phyloP scores from a whole-genome alignment of 2,329 filamentous ascomycete species.

The Pestalotiopsis sp. region DNA sequence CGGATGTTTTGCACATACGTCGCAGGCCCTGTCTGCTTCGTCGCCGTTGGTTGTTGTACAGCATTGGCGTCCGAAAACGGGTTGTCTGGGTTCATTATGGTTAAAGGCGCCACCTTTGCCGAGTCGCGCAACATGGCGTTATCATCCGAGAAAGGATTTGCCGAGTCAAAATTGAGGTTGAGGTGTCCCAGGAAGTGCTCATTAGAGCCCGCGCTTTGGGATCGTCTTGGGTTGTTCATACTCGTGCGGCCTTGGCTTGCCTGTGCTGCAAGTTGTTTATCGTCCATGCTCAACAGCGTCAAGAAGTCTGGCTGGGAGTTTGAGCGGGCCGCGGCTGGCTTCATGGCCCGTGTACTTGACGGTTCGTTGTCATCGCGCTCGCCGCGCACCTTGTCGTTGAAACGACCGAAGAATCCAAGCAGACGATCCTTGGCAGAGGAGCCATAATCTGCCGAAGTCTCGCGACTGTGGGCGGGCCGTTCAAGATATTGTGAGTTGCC shows the following conservation, averaged over 20 bases:
- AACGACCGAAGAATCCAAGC: slow-evolving; percentile 47
- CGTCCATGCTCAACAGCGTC: slow-evolving; percentile 45
- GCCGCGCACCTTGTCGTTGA: slow-evolving; percentile 37
- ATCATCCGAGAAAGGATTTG: slow-evolving; percentile 52
- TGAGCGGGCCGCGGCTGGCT: slow-evolving; percentile 20
- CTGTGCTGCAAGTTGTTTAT: slow-evolving; percentile 35
- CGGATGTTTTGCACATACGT: slow-evolving; percentile 51
- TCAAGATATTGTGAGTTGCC: slow-evolving; percentile 56
- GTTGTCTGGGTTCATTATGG: slow-evolving; percentile 34
- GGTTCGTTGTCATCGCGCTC: slow-evolving; percentile 25
- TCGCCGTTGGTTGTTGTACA: slow-evolving; percentile 29
- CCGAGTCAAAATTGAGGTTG: slow-evolving; percentile 37
- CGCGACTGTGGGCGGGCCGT: slow-evolving; percentile 38
- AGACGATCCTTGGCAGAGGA: slow-evolving; percentile 40
- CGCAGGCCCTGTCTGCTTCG: slow-evolving; percentile 31
- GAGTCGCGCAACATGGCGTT: slow-evolving; percentile 43
- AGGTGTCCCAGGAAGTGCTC: slow-evolving; percentile 44
- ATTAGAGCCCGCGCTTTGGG: slow-evolving; percentile 34
- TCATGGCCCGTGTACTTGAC: slow-evolving; percentile 26
- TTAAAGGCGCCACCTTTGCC: slow-evolving; percentile 40
- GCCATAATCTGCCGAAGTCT: slow-evolving; percentile 31
- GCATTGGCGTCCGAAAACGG: slow-evolving; percentile 55
- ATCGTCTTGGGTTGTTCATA: slow-evolving; percentile 25
- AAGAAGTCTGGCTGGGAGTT: slow-evolving; percentile 45
- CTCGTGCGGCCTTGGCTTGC: slow-evolving; percentile 14